Evolutionary conservation across 768 basidiomycete genomes (phyloP).

Genomic region (Naganishia kalamii): DNA sequence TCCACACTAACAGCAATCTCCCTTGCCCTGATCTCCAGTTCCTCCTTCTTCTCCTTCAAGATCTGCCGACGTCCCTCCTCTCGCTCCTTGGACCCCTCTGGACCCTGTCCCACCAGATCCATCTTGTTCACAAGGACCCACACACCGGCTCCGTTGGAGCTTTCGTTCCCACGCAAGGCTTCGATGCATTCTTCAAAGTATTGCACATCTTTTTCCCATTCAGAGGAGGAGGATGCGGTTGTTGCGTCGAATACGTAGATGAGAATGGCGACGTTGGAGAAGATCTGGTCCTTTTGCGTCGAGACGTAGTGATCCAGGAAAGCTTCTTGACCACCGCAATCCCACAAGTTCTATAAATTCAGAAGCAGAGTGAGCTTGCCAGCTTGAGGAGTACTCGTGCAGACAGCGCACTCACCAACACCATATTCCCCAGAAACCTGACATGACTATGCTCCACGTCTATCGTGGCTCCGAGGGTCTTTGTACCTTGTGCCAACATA

Average conservation of each 20-base stretch:
- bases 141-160: conserved; percentile 47
- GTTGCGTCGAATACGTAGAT: conserved; percentile 99
- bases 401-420: conserved; percentile 51
- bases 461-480: conserved; percentile 88
- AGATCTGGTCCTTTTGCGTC: conserved; percentile 85
- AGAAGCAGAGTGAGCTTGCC: background rate
- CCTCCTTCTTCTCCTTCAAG: conserved; percentile 60
- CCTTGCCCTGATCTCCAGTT: conserved; percentile 56
- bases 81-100: conserved; percentile 29
- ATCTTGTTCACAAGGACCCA: conserved; percentile 96
- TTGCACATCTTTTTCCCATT: conserved; percentile 72
- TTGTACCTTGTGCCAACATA: conserved; percentile 84
- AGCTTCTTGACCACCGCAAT: conserved; percentile 95
- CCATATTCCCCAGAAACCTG: conserved; percentile 89
- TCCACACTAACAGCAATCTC: conserved; percentile 54
- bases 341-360: conserved; percentile 68
- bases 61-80: conserved; percentile 51
- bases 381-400: background rate
- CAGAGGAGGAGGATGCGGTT: conserved; percentile 48
- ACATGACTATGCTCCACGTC: conserved; percentile 98
- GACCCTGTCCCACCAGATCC: conserved; percentile 63
- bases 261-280: conserved; percentile 91
- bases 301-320: conserved; percentile 97
- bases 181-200: conserved; percentile 89
- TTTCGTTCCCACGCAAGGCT: conserved; percentile 53